Conservation (phyloP, 176 grass and related monocot species). For the Cocos nucifera region DNA sequence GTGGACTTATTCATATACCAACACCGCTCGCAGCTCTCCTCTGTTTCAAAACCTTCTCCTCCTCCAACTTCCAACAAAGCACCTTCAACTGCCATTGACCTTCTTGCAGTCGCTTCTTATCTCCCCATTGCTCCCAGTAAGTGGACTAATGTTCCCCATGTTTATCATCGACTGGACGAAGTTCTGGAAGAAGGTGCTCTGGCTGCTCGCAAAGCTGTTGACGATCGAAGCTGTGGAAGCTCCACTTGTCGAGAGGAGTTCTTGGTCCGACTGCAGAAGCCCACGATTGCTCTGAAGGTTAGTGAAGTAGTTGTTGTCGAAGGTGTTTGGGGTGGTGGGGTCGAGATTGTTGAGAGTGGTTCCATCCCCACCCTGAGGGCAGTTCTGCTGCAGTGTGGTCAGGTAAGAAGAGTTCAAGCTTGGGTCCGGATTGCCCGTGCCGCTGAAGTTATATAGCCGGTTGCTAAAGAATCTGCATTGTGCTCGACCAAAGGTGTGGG, state of each 20-base stretch:
- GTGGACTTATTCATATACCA: too few relatives aligned
- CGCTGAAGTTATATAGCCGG: slow-evolving; percentile 55
- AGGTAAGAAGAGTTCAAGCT: slow-evolving; percentile 25
- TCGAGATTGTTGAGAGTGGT: slow-evolving; percentile 31
- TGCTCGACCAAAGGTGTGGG: slow-evolving; percentile 49
- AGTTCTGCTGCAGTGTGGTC: slow-evolving; percentile 11
- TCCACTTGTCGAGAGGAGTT: slow-evolving; percentile 30
- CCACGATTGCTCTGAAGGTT: slow-evolving; percentile 34
- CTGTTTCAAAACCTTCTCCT: too few relatives aligned
- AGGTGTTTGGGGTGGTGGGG: slow-evolving; percentile 34
- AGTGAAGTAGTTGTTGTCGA: slow-evolving; percentile 60
- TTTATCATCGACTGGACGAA: slow-evolving; percentile 52
- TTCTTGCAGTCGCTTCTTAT: too few relatives aligned
- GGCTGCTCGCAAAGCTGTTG: slow-evolving; percentile 34
- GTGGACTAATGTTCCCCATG: not conserved
- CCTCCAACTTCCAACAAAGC: too few relatives aligned
- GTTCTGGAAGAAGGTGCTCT: slow-evolving; percentile 31
- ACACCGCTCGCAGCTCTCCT: too few relatives aligned
- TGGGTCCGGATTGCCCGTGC: slow-evolving; percentile 36
- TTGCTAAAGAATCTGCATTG: slow-evolving; percentile 31
- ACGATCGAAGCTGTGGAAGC: slow-evolving; percentile 40
- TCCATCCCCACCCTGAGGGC: slow-evolving; percentile 3
- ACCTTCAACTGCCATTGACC: too few relatives aligned
- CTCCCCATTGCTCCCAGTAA: too few relatives aligned
- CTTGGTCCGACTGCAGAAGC: slow-evolving; percentile 46